Evolutionary conservation across 768 basidiomycete genomes (phyloP), one percentile per base, ranked within the genome.

Genomic region (Russula abietina): DNA sequence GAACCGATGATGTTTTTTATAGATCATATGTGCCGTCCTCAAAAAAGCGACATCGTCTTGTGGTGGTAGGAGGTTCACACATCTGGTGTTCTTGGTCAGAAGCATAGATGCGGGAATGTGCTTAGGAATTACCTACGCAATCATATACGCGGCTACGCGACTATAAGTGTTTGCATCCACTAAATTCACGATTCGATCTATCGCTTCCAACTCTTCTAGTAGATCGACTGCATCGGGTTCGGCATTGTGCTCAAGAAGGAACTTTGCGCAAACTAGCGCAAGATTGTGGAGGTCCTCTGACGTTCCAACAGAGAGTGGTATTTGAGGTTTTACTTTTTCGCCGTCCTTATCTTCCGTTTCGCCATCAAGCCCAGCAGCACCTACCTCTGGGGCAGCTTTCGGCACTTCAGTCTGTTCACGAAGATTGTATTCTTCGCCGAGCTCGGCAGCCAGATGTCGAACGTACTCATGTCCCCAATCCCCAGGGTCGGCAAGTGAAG

Each of bases 401-500:
- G 64, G 71, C 14, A 75, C 74, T 54, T 77, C 77, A 30, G 80
- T 82, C 65, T 85, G 81, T 64, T 85, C 84, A n/a, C 91, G 86
- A 53, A 79, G 72, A 28, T 78, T 82, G 71, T 87, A 98, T 71
- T 98, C 97, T 71, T 98, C 92, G 7, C 94, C 94, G 9, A 99
- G 86, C 72, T 99, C 97, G 2, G 96, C 88, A 12, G 97, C 92
- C 51, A 99, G 83, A 72, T 99, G 96, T 38, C 96, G 87, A 58
- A 98, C 92, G 71, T 99, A 99, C 79, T 99, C 97, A 72, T 99
- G 95, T 4, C 97, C 97, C 97, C 97, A 99, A 36, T 86, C 82
- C n/a, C 96, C 95, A 0, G 97, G 95, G 67, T 93, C 91, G 3
- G 88, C 81, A 24, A 91, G 82, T 3, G 85, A 83, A 2, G 88